A percentile compares a stretch with the other conserved stretches of the same genome.
These are phyloP conservation scores for Gaultheria prostrata DNA, from an alignment of 148 eudicot species.

Conservation along the genomic window DNA sequence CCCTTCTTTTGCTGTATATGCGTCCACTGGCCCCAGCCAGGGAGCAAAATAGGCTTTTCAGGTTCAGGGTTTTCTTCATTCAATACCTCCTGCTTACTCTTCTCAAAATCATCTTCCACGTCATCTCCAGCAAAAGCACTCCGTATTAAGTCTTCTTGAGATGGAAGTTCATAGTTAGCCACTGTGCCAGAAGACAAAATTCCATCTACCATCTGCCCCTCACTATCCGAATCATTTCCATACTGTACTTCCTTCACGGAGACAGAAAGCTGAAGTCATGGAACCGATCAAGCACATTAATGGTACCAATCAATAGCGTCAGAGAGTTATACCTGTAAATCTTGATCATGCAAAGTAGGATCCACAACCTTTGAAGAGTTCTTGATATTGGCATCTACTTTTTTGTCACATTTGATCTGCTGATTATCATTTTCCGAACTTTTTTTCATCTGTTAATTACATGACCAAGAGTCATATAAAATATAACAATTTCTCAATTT, in stretches of 20 bases:
- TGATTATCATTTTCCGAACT: slow-evolving; percentile 1
- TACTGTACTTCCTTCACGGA: slow-evolving; percentile 49
- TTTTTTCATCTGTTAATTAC: slow-evolving; percentile 24
- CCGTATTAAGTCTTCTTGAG: slow-evolving; percentile 77
- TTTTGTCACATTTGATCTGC: slow-evolving; percentile 35
- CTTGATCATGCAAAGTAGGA: slow-evolving; percentile 28
- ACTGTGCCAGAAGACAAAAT: slow-evolving; percentile 61
- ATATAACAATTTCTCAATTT: not conserved
- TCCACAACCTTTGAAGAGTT: slow-evolving; percentile 31
- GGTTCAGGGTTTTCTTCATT: slow-evolving; percentile 92
- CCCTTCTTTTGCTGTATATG: slow-evolving; percentile 74
- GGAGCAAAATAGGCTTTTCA: slow-evolving; percentile 78
- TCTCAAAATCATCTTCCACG: slow-evolving; percentile 83
- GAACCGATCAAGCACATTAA: not conserved
- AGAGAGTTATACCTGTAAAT: slow-evolving; percentile 41
- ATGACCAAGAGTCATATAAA: not conserved
- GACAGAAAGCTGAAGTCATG: slow-evolving; percentile 6
- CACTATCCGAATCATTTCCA: slow-evolving; percentile 70
- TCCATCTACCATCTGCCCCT: slow-evolving; percentile 85
- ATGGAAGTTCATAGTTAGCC: slow-evolving; percentile 71
- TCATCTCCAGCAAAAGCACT: slow-evolving; percentile 97
- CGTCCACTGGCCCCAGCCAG: slow-evolving; percentile 99
- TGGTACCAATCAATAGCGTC: not conserved
- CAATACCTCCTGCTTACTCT: slow-evolving; percentile 61
- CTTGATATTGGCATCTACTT: slow-evolving; percentile 26